These are phyloP conservation scores for Schizonepeta tenuifolia DNA, from an alignment of 257 asterid species.

Conservation along the genomic window DNA sequence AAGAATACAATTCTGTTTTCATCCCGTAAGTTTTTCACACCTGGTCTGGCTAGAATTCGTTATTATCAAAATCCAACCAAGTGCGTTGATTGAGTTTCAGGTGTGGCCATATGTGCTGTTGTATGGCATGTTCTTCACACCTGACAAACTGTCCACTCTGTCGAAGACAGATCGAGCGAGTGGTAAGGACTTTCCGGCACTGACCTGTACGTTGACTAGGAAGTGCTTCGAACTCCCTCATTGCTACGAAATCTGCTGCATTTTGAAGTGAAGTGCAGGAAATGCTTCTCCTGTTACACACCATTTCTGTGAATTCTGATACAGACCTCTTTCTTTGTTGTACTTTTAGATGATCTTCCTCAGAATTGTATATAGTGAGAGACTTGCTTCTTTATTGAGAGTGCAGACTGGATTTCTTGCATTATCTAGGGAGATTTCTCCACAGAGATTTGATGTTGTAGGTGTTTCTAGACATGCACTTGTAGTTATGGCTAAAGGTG, in stretches of 20 bases:
- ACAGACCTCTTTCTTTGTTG: neutral
- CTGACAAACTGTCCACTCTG: slow-evolving; percentile 91
- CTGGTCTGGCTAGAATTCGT: neutral
- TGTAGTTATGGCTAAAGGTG: too few species aligned
- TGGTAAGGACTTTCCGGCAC: slow-evolving; percentile 86
- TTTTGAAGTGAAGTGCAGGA: neutral
- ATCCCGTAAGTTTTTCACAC: slow-evolving; percentile 74
- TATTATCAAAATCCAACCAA: neutral
- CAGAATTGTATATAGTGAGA: slow-evolving; percentile 21
- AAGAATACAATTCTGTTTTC: slow-evolving; percentile 92
- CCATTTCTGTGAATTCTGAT: too few species aligned
- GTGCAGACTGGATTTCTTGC: too few species aligned
- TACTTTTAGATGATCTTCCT: neutral
- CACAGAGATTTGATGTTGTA: too few species aligned
- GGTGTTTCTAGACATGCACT: too few species aligned
- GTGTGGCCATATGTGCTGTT: slow-evolving; percentile 99
- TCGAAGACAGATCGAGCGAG: slow-evolving; percentile 80
- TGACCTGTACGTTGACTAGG: slow-evolving; percentile 35
- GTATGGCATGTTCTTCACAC: slow-evolving; percentile 84
- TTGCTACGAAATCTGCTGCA: neutral
- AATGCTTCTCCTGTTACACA: neutral
- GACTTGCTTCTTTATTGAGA: too few species aligned
- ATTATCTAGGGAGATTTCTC: too few species aligned
- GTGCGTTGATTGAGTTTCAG: slow-evolving; percentile 51
- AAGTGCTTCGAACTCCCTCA: neutral